Base-by-base conservation (phyloP, 768 basidiomycete genomes). In the Psilocybe sp. region DNA sequence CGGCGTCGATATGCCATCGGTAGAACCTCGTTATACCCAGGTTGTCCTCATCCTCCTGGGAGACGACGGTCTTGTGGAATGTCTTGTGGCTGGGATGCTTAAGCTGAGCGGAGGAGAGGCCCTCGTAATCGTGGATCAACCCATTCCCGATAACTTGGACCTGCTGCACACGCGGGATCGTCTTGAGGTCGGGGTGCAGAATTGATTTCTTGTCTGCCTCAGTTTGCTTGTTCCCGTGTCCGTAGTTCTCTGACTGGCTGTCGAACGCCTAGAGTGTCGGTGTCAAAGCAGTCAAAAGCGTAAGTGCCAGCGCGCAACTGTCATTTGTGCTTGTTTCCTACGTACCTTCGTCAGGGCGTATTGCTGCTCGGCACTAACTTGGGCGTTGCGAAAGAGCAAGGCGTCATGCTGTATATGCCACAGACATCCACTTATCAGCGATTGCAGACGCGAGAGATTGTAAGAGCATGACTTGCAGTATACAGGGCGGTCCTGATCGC, bases 141-240 rank as follows among this genome's bases (percentile, higher is more conserved):
- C 92, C 92, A 59, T 92, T 92, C 4, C 92, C 92, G 60, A 94
- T 92, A 47, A 94, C 81, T 64, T 94, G 92, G 0, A 94, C 92
- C 61, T 93, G 89, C 2, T 89, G 89, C 2, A 87, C 82, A 15
- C 84, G 77, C 1, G 92, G 90, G 52, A 94, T 90, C 32, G 89
- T 92, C 76, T 91, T 93, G 57, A 93, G 78, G 64, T 92, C 87
- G 0, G 89, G 87, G 61, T 92, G 89, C 11, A 92, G 79, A 59
- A 93, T 85, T 2, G 90, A 92, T 60, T 85, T 85, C 59, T 75
- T 78, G 16, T 82, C 80, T 32, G 71, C 68, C 41, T 82, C 78
- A 0, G 86, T 89, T 75, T 89, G 89, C 72, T 90, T 89, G 65
- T 91, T 91, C 1, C 91, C 89, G 57, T 93, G 91, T 0, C 92